Percentiles rank a stretch among this genome's conserved stretches.
Conservation (phyloP, 2,329 filamentous ascomycete species). For the Fusarium cyanostomum region DNA sequence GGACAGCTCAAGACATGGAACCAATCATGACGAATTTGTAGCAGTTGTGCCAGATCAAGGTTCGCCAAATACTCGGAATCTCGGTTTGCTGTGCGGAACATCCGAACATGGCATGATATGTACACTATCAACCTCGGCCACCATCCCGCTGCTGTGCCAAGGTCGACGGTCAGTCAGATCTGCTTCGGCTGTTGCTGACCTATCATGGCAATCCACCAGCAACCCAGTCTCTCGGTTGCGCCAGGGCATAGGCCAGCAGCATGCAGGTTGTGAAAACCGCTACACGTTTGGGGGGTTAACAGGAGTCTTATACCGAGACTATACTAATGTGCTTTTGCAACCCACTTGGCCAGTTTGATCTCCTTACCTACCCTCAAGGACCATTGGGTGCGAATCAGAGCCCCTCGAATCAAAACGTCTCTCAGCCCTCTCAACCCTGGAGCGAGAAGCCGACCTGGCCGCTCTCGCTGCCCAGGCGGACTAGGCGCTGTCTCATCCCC, state of each 20-base stretch:
- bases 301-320: too few relatives aligned
- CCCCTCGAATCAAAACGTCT: constrained; percentile 9
- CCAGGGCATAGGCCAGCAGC: not conserved
- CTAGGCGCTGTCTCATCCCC: constrained; percentile 70
- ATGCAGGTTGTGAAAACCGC: too few relatives aligned
- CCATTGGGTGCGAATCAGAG: not conserved
- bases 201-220: constrained; percentile 1
- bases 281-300: too few relatives aligned
- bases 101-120: too few relatives aligned
- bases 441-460: constrained; percentile 72
- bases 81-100: constrained; percentile 21
- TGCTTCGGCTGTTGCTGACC: constrained; percentile 4
- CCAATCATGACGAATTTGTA: constrained; percentile 2
- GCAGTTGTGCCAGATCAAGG: constrained; percentile 3
- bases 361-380: too few relatives aligned
- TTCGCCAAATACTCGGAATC: constrained; percentile 15
- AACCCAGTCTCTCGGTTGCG: too few relatives aligned
- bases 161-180: constrained; percentile 1
- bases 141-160: not conserved
- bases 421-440: constrained; percentile 54
- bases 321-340: too few relatives aligned
- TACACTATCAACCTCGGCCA: constrained; percentile 23
- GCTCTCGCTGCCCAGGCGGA: constrained; percentile 68
- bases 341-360: too few relatives aligned
- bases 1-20: not conserved